phyloP scores from a whole-genome alignment of 2,329 filamentous ascomycete species.

The Penicillium hordei region DNA sequence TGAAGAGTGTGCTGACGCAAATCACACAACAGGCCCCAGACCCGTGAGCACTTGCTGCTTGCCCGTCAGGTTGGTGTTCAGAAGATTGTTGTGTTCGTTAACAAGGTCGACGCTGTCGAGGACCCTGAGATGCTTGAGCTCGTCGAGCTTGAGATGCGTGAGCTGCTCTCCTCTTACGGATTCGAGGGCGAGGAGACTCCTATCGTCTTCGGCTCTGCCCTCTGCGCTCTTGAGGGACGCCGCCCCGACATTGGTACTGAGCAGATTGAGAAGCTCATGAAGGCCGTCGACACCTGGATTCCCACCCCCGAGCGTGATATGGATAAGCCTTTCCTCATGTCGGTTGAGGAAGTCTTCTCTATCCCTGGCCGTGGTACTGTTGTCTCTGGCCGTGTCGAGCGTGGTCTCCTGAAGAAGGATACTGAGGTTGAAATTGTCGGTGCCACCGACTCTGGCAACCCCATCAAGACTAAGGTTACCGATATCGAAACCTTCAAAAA shows the following conservation, averaged over 20 bases:
- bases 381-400: slow-evolving; percentile 94
- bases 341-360: slow-evolving; percentile 89
- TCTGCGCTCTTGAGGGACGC: slow-evolving; percentile 87
- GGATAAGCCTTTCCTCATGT: slow-evolving; percentile 99
- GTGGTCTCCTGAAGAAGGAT: slow-evolving; percentile 90
- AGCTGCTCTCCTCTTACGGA: slow-evolving; percentile 86
- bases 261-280: slow-evolving; percentile 89
- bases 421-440: slow-evolving; percentile 92
- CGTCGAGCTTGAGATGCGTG: slow-evolving; percentile 99
- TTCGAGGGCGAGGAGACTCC: slow-evolving; percentile 98
- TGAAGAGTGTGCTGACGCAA: slow-evolving; percentile 11
- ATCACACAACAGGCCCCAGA: slow-evolving; percentile 69
- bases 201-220: slow-evolving; percentile 93
- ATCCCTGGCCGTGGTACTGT: slow-evolving; percentile 94
- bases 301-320: slow-evolving; percentile 90
- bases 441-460: slow-evolving; percentile 62
- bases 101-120: slow-evolving; percentile 97
- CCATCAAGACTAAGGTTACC: slow-evolving; percentile 98
- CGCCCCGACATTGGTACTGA: slow-evolving; percentile 79
- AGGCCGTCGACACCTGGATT: slow-evolving; percentile 92
- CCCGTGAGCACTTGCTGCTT: slow-evolving; percentile 94
- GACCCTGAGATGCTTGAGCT: slow-evolving; percentile 99
- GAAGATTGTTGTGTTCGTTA: slow-evolving; percentile 98
- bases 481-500: slow-evolving; percentile 99
- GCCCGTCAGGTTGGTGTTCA: slow-evolving; percentile 98